Base-by-base conservation (phyloP, 495 filamentous ascomycete species). In the Hypomontagnella monticulosa region DNA sequence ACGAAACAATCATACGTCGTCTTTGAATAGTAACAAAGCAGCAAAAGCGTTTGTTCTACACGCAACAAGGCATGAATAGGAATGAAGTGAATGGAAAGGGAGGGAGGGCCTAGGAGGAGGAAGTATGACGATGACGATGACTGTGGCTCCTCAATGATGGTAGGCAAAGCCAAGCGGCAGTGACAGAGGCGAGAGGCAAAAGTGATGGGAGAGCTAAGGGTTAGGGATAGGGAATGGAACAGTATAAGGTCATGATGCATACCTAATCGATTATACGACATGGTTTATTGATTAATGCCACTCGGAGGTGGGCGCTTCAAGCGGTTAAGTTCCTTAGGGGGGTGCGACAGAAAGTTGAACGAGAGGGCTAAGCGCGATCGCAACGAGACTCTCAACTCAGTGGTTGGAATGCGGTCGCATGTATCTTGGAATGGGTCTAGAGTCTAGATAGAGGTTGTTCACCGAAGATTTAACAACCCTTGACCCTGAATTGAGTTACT, bases 191-290 rank as follows among this genome's bases (percentile, higher is more conserved):
- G 11, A 49, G 30, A 57, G 47, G 47, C 38, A 14, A 33, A 47
- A 38, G 23, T 6, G 44, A 61, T 44, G 14, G 57, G 18, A n/a
- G 40, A 36, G 18, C 19, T 43, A 43, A 19, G 4, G 53, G 36
- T 27, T 11, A 52, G 30, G 30, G 42, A 57, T n/a, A 58, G 51
- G 51, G 61, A 61, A 57, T 61, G 67, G 40, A 15, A 65, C 47
- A 61, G 52, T 59, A 27, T 27, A 58, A 53, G 52, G 42, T 54
- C 53, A 63, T 49, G 40, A 67, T 60, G 87, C 88, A 80, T 79
- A 87, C 89, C 85, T 82, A 90, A 76, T 55, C 87, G 87, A 83
- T 90, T 89, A 79, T 91, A 91, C 73, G 88, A 84, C 83, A 85
- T 85, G 78, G 73, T 79, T 72, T 19, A 59, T 66, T 8, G 20